These are phyloP conservation scores for Xylaria castorea DNA, from an alignment of 495 filamentous ascomycete genomes.

Conservation along the genomic window DNA sequence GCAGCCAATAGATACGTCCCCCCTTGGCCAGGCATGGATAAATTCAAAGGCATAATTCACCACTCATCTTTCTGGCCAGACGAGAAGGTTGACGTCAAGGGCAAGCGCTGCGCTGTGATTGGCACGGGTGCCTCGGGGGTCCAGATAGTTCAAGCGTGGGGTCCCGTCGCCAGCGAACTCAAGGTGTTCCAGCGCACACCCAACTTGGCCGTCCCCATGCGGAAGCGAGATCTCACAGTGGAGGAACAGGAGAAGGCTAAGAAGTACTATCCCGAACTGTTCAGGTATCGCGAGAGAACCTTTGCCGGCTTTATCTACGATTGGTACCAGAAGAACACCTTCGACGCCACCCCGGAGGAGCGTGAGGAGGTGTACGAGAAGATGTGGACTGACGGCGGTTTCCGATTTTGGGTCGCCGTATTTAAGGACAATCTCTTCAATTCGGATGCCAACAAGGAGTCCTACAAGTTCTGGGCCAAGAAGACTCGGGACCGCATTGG, in stretches of 20 bases:
- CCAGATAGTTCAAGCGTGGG: slow-evolving; percentile 59
- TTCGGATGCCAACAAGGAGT: slow-evolving; percentile 52
- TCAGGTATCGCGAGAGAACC: slow-evolving; percentile 47
- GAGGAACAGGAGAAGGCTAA: slow-evolving; percentile 56
- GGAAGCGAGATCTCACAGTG: slow-evolving; percentile 46
- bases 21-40: slow-evolving; percentile 57
- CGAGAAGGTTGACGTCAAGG: slow-evolving; percentile 51
- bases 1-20: slow-evolving; percentile 51
- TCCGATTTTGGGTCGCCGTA: slow-evolving; percentile 30
- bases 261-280: slow-evolving; percentile 52
- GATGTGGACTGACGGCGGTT: slow-evolving; percentile 58
- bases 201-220: slow-evolving; percentile 60
- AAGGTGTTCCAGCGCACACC: slow-evolving; percentile 62
- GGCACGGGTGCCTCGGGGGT: slow-evolving; percentile 68
- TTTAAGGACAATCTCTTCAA: slow-evolving; percentile 59
- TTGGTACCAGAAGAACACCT: slow-evolving; percentile 46
- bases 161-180: slow-evolving; percentile 44
- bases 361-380: slow-evolving; percentile 53
- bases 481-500: slow-evolving; percentile 58
- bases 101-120: slow-evolving; percentile 61
- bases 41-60: slow-evolving; percentile 60
- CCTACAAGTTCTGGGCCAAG: slow-evolving; percentile 65
- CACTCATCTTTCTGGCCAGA: slow-evolving; percentile 69
- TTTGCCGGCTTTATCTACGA: slow-evolving; percentile 54
- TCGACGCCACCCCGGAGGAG: slow-evolving; percentile 55